Evolutionary conservation across 805 yeast genomes (phyloP), one percentile per base, ranked within the genome.

Genomic region (Ogataea pilisensis): DNA sequence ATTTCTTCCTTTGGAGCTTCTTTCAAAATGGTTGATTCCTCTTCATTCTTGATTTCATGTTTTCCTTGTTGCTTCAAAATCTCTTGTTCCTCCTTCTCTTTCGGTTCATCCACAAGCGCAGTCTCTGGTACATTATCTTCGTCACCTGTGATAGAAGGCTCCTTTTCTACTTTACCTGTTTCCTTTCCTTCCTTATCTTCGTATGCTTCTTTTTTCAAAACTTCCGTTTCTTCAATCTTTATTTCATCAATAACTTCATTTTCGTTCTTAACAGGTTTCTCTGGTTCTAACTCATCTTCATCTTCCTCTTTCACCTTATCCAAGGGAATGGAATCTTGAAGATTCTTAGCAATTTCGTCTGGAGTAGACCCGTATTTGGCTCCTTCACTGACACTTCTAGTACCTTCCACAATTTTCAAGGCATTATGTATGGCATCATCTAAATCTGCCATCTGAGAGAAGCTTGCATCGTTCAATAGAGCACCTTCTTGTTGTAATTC

Each of bases 401-500:
- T 45, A 28, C 46, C 45, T 43, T 52, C 59, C 33, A 59, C 65
- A 18, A 54, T 45, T 36, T 57, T 64, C 51, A 74, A 63, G n/a
- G 75, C 77, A 33, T 62, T 65, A 39, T 68, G 67, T 36, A 74
- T 69, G 54, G 77, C 75, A 34, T 65, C 69, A 49, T 76, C 80
- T 39, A 75, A 66, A 38, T 68, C 70, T 27, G 69, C 69, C 45
- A 73, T 67, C 37, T 68, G 72, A 5, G 69, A 64, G 46, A 69
- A 74, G 1, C 73, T 72, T 36, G 76, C 80, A 45, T 72, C 80
- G 34, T 55, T 53, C 25, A 73, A 60, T 42, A 79, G 62, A 0
- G 79, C 85, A 34, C 85, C 85, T 51, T 76, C 84, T 39, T 69
- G 61, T 27, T 66, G 72, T 47, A 79, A 65, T 34, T 71, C 78